Conservation (phyloP, 148 eudicot genomes). For the Limonium bicolor region DNA sequence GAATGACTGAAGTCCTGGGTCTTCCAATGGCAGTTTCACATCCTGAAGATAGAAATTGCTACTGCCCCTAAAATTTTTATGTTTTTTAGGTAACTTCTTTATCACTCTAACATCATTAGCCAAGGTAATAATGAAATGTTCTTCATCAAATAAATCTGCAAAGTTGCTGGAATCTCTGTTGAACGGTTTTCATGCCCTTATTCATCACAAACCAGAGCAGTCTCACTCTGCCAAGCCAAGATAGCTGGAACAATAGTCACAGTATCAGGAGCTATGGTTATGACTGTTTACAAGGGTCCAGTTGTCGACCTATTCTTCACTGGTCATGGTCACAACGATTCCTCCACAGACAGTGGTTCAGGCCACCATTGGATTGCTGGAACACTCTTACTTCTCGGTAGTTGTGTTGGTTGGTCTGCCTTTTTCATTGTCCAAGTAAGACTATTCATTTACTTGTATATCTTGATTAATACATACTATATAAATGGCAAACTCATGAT, state of each 20-base stretch:
- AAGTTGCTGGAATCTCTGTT: conserved; percentile 83
- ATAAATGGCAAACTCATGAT: background rate
- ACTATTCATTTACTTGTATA: background rate
- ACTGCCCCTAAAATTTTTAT: too few relatives aligned
- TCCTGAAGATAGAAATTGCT: too few relatives aligned
- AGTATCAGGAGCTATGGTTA: conserved; percentile 49
- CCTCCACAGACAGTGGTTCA: conserved; percentile 7
- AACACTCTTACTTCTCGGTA: conserved; percentile 28
- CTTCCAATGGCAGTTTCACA: too few relatives aligned
- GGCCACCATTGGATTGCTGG: conserved; percentile 43
- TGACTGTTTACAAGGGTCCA: conserved; percentile 67
- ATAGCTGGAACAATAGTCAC: conserved; percentile 47
- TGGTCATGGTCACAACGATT: background rate
- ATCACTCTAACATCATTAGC: conserved; percentile 56
- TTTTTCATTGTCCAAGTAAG: conserved; percentile 52
- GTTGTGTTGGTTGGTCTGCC: conserved; percentile 36
- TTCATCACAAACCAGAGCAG: too few relatives aligned
- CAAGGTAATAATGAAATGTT: conserved; percentile 60
- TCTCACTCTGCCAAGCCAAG: conserved; percentile 47
- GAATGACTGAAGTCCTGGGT: too few relatives aligned
- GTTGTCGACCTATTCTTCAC: conserved; percentile 23
- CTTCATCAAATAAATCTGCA: conserved; percentile 78
- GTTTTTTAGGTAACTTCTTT: conserved; percentile 50
- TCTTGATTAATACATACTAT: background rate
- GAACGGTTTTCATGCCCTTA: too few relatives aligned